Evolutionary conservation across 2,329 filamentous ascomycete species (phyloP), one percentile per base, ranked within the genome.

Genomic region (Trichoderma citrinoviride): DNA sequence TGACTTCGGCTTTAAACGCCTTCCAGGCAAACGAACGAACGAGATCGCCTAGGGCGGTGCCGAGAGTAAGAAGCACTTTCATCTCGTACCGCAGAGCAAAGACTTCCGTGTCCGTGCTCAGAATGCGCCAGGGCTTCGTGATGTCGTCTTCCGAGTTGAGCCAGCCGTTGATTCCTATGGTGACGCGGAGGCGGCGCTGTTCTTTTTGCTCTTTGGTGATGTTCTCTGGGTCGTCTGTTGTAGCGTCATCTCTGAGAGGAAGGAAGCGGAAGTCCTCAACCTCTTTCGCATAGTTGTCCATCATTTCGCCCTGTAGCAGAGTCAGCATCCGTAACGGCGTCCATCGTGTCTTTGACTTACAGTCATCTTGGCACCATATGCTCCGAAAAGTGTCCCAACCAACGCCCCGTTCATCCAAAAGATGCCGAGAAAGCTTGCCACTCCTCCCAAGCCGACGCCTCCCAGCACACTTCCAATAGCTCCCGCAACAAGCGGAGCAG

Each of bases 91-190:
- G 85, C 6, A 97, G 79, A 1, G 92, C 93, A 73, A 97, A 97
- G 0, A 91, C 87, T 75, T 97, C 93, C 1, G 89, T 84, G 67
- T 90, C 84, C 37, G 85, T 79, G 3, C 87, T 85, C 14, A 97
- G 81, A 33, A 90, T 87, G 37, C 85, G 84, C 93, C 93, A 97
- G 0, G 93, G 93, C 67, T 86, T 85, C 5, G 89, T 84, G 27
- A 96, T 85, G 70, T 97, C 92, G 33, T 89, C 85, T 68, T 90
- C 86, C 7, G 86, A 82, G 2, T 85, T 89, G 14, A 96, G 82
- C 93, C 93, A 97, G 41, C 93, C 93, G 66, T 92, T 94, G 68
- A 96, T 87, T 8, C 91, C 92, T 65, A 97, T 91, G 0, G 91
- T 93, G 3, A 97, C 88, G 12, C 92, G 85, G 3, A 97, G 78